These are phyloP conservation scores for Blastocystis sp. DNA, from an alignment of 352 stramenopile genomes.

Conservation along the genomic window DNA sequence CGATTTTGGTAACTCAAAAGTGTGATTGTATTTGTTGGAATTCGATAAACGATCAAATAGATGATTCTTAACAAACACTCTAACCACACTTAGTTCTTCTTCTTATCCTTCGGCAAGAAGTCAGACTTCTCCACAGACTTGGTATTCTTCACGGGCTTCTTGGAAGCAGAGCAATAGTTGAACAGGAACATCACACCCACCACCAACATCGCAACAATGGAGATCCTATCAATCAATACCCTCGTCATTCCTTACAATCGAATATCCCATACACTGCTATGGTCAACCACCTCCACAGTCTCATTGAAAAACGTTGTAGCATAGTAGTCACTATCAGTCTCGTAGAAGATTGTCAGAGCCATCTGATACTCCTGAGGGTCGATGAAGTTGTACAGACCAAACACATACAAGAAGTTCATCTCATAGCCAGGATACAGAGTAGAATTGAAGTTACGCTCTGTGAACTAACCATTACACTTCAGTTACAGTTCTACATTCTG, in stretches of 20 bases:
- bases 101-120: slow-evolving; percentile 29
- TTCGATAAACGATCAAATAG: too few species aligned
- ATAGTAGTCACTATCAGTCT: slow-evolving; percentile 59
- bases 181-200: background rate
- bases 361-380: slow-evolving; percentile 57
- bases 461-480: slow-evolving; percentile 39
- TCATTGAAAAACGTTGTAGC: slow-evolving; percentile 57
- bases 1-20: slow-evolving; percentile 54
- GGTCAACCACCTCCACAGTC: slow-evolving; percentile 45
- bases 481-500: slow-evolving; percentile 36
- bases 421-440: slow-evolving; percentile 61
- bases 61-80: background rate
- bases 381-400: slow-evolving; percentile 59
- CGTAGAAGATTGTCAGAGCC: slow-evolving; percentile 61
- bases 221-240: background rate
- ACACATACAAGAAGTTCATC: slow-evolving; percentile 62
- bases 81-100: slow-evolving; percentile 20
- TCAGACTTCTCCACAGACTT: background rate
- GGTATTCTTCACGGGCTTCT: background rate
- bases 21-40: slow-evolving; percentile 15
- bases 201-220: background rate
- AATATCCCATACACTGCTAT: slow-evolving; percentile 48
- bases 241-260: background rate
- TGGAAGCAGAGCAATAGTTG: background rate
- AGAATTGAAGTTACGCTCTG: slow-evolving; percentile 58